Base-by-base conservation (phyloP, 306 rosid species). In the Prunus dulcis region DNA sequence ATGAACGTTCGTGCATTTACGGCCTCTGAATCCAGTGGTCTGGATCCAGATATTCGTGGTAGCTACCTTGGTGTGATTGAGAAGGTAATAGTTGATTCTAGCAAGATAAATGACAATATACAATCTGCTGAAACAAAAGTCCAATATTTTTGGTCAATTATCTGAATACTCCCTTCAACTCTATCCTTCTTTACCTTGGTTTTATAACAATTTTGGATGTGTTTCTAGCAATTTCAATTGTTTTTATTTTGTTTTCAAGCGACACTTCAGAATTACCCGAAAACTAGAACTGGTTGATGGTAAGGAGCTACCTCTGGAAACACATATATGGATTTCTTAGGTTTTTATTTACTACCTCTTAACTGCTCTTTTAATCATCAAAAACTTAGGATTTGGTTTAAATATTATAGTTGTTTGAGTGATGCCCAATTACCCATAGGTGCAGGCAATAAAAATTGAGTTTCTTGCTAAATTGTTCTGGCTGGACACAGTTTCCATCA, bases 1-100 rank as follows among this genome's bases (percentile, higher is more conserved):
- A 95, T 95, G 99, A 95, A 87, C 83, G 88, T 95, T 51, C 97
- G 97, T 52, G 97, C 93, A 75, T 92, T 89, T 87, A 95, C 99
- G 58, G 83, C 61, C 46, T 93, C 88, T 84, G 92, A 90, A 80
- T 95, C 99, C 80, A 95, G 97, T 83, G 89, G 84, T 72, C 64
- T 95, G 82, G 88, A 86, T 77, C 77, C 81, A 74, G 80, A 80
- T 58, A 82, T 87, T 73, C 87, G 89, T 68, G 99, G 99, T 15
- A 95, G 96, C 88, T 95, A 89, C 82, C 90, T 92, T 78, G 99
- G 99, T 79, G 83, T 95, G 69, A 88, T 95, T 78, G 97, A 95
- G 81, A 95, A 92, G 97, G 99, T 95, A 91, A 72, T 49, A n/a
- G 12, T 53, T 5, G 47, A 47, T 82, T 69, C 50, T 78, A 49